Conservation (phyloP, 73 alveolate species). For the Paraurostyla sp. region DNA sequence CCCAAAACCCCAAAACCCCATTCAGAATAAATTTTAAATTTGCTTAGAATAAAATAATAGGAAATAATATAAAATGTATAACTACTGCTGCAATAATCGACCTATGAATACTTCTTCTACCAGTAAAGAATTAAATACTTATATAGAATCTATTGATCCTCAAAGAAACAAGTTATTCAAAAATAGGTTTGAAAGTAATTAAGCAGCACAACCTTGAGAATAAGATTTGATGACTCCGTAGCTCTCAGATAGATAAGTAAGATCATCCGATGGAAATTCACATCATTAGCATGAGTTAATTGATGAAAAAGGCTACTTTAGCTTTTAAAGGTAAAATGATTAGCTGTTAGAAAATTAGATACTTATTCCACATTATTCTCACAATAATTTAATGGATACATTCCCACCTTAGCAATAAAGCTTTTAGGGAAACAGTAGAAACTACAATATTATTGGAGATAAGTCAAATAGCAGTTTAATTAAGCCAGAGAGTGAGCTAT, state of each 20-base stretch:
- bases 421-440: too few relatives aligned
- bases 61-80: constrained; percentile 19
- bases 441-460: too few relatives aligned
- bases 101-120: background rate
- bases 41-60: background rate
- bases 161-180: background rate
- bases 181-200: constrained; percentile 1
- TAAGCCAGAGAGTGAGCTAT: background rate
- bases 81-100: constrained; percentile 1
- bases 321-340: background rate
- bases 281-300: background rate
- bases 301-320: background rate
- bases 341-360: background rate
- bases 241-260: background rate
- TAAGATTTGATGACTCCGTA: background rate
- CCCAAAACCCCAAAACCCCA: constrained; percentile 59
- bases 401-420: too few relatives aligned
- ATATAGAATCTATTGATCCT: background rate
- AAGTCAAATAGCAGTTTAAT: too few relatives aligned
- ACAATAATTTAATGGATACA: background rate
- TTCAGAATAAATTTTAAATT: background rate
- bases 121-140: constrained; percentile 15
- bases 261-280: background rate
- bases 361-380: background rate
- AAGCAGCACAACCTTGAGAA: background rate